Conservation (phyloP, 169 alveolate genomes). For the Eimeria acervulina region DNA sequence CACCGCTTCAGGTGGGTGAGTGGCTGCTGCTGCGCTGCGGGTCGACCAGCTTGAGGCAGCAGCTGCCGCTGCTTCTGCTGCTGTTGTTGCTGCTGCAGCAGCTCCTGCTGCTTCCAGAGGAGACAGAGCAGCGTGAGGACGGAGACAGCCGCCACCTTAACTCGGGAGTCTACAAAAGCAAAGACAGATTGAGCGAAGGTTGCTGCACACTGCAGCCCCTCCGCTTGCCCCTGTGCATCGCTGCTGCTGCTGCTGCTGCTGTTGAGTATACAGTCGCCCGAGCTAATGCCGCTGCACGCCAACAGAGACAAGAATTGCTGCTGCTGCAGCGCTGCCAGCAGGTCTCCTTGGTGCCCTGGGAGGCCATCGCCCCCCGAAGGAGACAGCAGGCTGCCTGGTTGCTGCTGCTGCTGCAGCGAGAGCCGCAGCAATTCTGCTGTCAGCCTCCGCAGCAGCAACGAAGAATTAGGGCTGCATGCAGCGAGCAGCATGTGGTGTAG, state of each 20-base stretch:
- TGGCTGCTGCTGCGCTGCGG: constrained; percentile 17
- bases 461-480: constrained; percentile 45
- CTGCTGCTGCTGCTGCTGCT: constrained; percentile 44
- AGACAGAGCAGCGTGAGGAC: constrained; percentile 51
- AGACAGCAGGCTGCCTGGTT: constrained; percentile 25
- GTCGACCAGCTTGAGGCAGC: not conserved
- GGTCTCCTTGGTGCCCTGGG: constrained; percentile 48
- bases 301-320: constrained; percentile 58
- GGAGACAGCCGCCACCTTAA: constrained; percentile 54
- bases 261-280: constrained; percentile 6
- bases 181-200: constrained; percentile 64
- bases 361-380: constrained; percentile 52
- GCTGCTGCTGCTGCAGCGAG: constrained; percentile 71
- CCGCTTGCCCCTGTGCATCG: not conserved
- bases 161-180: constrained; percentile 59
- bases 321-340: constrained; percentile 62
- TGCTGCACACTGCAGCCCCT: constrained; percentile 23
- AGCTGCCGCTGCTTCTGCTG: constrained; percentile 63
- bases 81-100: constrained; percentile 65
- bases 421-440: constrained; percentile 62
- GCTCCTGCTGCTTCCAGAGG: constrained; percentile 71
- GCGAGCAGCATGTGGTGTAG: constrained; percentile 30
- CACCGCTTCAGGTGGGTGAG: not conserved
- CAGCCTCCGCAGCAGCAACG: constrained; percentile 32
- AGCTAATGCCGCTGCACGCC: constrained; percentile 39